phyloP scores from a whole-genome alignment of 1,139 yeast genomes.

The Blastobotrys malaysiensis region DNA sequence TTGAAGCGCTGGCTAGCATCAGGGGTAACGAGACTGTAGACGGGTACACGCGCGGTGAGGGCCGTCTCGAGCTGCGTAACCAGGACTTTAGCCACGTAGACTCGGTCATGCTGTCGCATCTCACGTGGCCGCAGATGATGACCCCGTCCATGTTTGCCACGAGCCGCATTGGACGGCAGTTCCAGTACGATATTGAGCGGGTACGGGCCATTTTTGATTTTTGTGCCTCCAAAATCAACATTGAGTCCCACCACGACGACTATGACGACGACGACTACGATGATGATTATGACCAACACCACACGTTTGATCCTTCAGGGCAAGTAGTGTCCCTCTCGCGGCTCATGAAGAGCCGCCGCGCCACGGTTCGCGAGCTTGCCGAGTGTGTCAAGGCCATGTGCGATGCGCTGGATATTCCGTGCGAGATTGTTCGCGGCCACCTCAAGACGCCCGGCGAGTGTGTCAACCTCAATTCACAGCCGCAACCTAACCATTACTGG shows the following conservation, averaged over 20 bases:
- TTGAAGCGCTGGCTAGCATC: constrained; percentile 22
- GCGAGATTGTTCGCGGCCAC: constrained; percentile 77
- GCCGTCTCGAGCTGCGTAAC: constrained; percentile 19
- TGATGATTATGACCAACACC: constrained; percentile 14
- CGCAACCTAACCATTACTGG: constrained; percentile 81
- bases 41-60: constrained; percentile 22
- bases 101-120: constrained; percentile 24
- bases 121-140: constrained; percentile 35
- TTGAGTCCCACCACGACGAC: constrained; percentile 27
- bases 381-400: constrained; percentile 71
- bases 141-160: constrained; percentile 46
- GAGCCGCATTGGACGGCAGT: constrained; percentile 41
- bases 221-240: constrained; percentile 47
- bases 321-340: constrained; percentile 21
- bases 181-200: constrained; percentile 45
- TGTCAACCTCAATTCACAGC: constrained; percentile 35
- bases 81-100: constrained; percentile 30
- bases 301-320: neutral
- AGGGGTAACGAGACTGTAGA: constrained; percentile 28
- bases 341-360: constrained; percentile 40
- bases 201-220: constrained; percentile 59
- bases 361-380: constrained; percentile 71
- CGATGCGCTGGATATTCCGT: constrained; percentile 61
- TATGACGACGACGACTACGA: constrained; percentile 23
- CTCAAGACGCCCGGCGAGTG: constrained; percentile 69